Conservation (phyloP, 805 yeast genomes). For the Isabelozyma pseudorhagii region DNA sequence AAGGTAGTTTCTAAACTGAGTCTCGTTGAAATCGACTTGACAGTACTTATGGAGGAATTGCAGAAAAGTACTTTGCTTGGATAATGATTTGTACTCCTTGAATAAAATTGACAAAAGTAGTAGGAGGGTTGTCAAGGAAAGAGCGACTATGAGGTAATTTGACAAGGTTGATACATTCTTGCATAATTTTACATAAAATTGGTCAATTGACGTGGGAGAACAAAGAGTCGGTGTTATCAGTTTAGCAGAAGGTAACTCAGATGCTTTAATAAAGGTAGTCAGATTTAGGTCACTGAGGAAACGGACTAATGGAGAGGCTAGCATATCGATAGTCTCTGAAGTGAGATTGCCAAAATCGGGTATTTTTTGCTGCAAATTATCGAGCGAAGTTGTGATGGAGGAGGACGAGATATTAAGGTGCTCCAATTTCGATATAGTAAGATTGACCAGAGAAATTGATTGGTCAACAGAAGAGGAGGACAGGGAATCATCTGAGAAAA, state of each 20-base stretch:
- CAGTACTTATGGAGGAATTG: background rate
- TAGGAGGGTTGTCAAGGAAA: background rate
- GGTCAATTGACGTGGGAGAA: background rate
- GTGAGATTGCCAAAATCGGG: slow-evolving; percentile 68
- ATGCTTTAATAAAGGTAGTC: background rate
- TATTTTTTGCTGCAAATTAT: slow-evolving; percentile 45
- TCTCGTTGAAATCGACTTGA: background rate
- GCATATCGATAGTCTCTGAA: slow-evolving; percentile 50
- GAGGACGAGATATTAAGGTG: slow-evolving; percentile 50
- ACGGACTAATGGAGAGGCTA: slow-evolving; percentile 54
- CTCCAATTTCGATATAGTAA: slow-evolving; percentile 10
- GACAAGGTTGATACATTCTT: background rate
- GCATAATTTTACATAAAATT: background rate
- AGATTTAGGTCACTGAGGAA: background rate
- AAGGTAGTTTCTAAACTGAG: background rate
- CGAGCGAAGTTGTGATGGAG: slow-evolving; percentile 56
- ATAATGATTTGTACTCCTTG: background rate
- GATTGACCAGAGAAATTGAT: background rate
- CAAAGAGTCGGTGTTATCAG: background rate
- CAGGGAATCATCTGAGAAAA: slow-evolving; percentile 5
- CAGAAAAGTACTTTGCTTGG: background rate
- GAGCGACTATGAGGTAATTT: background rate
- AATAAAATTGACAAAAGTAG: background rate
- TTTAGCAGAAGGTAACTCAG: background rate
- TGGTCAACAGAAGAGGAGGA: slow-evolving; percentile 15